Evolutionary conservation across 441 rosid species (phyloP), one percentile per base, ranked within the genome.

Genomic region (Macaranga tanarius): DNA sequence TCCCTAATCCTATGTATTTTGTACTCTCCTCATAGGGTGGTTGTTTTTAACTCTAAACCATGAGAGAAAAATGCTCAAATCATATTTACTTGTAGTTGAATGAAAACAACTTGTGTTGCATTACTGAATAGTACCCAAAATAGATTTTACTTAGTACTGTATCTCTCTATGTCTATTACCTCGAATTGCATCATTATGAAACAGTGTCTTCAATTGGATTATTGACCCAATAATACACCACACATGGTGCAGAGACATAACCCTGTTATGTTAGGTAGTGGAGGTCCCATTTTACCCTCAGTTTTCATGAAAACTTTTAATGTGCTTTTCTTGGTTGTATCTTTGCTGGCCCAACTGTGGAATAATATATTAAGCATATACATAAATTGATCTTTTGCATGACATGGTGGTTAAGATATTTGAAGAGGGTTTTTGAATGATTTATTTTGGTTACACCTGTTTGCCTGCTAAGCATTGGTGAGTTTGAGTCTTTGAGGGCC

Each of bases 311-410:
- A 55, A 61, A 60, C 51, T 45, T 34, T 67, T 78, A 47, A 23
- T 69, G 26, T 55, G 76, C 61, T 69, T 56, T 75, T 79, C 38
- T 72, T 79, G 82, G 82, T 79, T 63, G 67, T 67, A 73, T 80
- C 73, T 76, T 60, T 67, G 75, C 67, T 76, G 78, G 69, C 78
- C 71, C 72, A 44, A 63, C 59, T 54, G 66, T 61, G 47, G 52
- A 56, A 58, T 42, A 28, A 9, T 10, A 31, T 12, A 5, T 31
- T 63, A 31, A 38, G 76, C 56, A 62, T 44, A 34, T 55, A 28
- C 52, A 5, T 26, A 19, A 47, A 19, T 54, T 16, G 34, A 45
- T 50, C 61, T 70, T 20, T 58, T 47, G 58, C 44, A 51, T 54
- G 60, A 58, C 50, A 50, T 28, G 75, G 72, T 74, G 11, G 75